phyloP scores from a whole-genome alignment of 768 basidiomycete species.

The Coprinopsis marcescibilis region DNA sequence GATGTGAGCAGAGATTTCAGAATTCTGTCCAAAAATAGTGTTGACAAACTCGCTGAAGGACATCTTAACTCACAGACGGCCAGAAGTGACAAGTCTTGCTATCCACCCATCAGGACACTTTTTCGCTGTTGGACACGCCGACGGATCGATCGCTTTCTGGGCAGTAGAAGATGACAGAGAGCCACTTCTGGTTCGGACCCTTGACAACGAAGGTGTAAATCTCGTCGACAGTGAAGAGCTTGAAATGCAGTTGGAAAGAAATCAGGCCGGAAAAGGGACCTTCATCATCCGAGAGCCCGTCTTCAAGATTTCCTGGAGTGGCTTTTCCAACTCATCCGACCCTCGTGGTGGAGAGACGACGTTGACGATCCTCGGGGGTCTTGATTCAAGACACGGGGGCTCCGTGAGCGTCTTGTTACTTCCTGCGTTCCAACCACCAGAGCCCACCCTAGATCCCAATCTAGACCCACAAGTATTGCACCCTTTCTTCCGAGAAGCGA shows the following conservation, averaged over 20 bases:
- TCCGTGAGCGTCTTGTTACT: slow-evolving; percentile 69
- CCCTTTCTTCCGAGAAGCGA: slow-evolving; percentile 52
- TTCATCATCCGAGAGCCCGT: slow-evolving; percentile 58
- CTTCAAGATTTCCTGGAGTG: slow-evolving; percentile 83
- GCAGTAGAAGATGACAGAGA: slow-evolving; percentile 71
- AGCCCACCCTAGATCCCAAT: slow-evolving; percentile 24
- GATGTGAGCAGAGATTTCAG: slow-evolving; percentile 32
- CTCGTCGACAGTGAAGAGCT: slow-evolving; percentile 43
- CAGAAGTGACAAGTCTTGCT: slow-evolving; percentile 63
- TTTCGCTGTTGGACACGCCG: slow-evolving; percentile 75
- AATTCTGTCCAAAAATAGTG: neutral
- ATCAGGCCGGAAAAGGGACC: slow-evolving; percentile 13
- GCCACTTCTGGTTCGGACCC: slow-evolving; percentile 68
- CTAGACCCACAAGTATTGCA: slow-evolving; percentile 30
- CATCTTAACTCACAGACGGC: slow-evolving; percentile 64
- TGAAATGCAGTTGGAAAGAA: slow-evolving; percentile 32
- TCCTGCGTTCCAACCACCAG: slow-evolving; percentile 56
- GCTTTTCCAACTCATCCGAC: slow-evolving; percentile 61
- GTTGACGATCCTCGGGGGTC: slow-evolving; percentile 75
- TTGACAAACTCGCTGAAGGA: slow-evolving; percentile 32
- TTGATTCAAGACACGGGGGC: slow-evolving; percentile 41
- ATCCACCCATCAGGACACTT: slow-evolving; percentile 73
- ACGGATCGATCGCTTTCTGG: slow-evolving; percentile 84
- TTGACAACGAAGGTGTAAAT: slow-evolving; percentile 51
- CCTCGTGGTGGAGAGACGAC: slow-evolving; percentile 67